Evolutionary conservation across 345 rosid species (phyloP), one percentile per base, ranked within the genome.

Genomic region (Mercurialis annua): DNA sequence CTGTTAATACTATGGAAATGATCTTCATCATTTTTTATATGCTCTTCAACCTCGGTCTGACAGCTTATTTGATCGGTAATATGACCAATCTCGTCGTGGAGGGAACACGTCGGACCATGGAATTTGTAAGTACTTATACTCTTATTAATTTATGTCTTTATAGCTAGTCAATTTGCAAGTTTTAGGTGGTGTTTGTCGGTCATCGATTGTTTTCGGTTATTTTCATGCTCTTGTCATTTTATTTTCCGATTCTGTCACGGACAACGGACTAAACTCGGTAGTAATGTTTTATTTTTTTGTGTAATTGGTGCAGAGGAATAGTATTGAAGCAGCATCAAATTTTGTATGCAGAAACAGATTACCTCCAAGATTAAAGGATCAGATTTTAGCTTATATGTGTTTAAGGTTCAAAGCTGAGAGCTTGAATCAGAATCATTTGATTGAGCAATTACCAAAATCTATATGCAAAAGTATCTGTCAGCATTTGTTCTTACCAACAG

Each of bases 91-190:
- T 90, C 1, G 96, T 90, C 42, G 98, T 93, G 21, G 95, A 93
- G 81, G 98, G 98, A 44, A 93, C 98, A 58, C 87, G 92, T 7
- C 92, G 95, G 26, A 93, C 98, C 71, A 93, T 93, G 98, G 96
- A 93, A 75, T 93, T 93, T 59, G 98, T 92, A 58, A 76, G 92
- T 81, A 55, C 11, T 34, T 40, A 9, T 40, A 7, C 44, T n/a
- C n/a, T n/a, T n/a, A 40, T 14, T 40, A 36, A 36, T 9, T 40
- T 40, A 14, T 3, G 44, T 49, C n/a, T n/a, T 24, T 43, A 2
- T 33, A 20, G 11, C 0, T 29, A 8, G 11, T 7, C 3, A 10
- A 8, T 12, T 7, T 40, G 44, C 5, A 40, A 40, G 44, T 40
- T 1, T 10, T 18, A 44, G 36, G 24, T 26, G 0, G 11, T 3